A percentile compares a stretch with the other conserved stretches of the same genome.
Conservation (phyloP, 1,139 yeast genomes). For the Candida sanyaensis region DNA sequence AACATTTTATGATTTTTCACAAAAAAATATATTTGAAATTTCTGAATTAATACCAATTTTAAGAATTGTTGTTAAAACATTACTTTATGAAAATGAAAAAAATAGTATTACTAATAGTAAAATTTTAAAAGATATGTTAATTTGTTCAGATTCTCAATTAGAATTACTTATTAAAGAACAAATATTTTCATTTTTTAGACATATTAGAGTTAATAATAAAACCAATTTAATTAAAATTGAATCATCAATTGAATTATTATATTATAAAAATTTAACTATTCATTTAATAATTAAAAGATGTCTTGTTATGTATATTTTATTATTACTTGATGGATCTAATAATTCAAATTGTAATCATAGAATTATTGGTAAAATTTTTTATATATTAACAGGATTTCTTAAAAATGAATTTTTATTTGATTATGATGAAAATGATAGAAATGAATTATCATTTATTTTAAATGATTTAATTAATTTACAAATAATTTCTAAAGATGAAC, state of each 20-base stretch:
- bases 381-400: conserved; percentile 41
- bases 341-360: conserved; percentile 16
- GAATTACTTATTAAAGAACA: conserved; percentile 27
- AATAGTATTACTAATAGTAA: conserved; percentile 22
- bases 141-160: conserved; percentile 20
- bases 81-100: conserved; percentile 22
- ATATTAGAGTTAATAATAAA: conserved; percentile 31
- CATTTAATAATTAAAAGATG: conserved; percentile 44
- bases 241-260: conserved; percentile 44
- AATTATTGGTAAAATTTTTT: conserved; percentile 29
- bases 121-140: conserved; percentile 18
- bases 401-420: conserved; percentile 50
- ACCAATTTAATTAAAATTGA: conserved; percentile 29
- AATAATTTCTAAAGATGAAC: conserved; percentile 15
- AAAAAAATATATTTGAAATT: conserved; percentile 21
- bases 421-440: conserved; percentile 36
- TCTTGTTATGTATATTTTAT: conserved; percentile 34
- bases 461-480: conserved; percentile 24
- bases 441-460: conserved; percentile 32
- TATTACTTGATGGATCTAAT: conserved; percentile 14
- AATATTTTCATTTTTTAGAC: conserved; percentile 36
- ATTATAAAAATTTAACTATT: conserved; percentile 45
- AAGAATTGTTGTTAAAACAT: conserved; percentile 23
- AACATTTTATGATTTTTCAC: conserved; percentile 31
- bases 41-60: conserved; percentile 31